Evolutionary conservation across 2,329 filamentous ascomycete genomes (phyloP).

Genomic region (Cordyceps tenuipes): DNA sequence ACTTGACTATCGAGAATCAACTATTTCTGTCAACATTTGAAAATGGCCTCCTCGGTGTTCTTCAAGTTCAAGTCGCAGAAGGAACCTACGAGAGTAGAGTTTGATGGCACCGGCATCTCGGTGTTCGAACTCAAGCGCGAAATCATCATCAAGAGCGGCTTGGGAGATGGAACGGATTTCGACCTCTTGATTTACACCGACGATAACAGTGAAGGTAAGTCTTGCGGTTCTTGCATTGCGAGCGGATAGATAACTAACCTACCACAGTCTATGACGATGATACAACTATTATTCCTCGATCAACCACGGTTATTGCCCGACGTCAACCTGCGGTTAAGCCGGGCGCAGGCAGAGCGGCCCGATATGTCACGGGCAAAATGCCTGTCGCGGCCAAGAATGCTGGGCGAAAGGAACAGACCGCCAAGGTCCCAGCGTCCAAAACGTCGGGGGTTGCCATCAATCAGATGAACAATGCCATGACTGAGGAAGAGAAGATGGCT

Average conservation of each 20-base stretch:
- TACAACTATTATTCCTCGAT: constrained; percentile 91
- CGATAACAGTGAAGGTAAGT: constrained; percentile 80
- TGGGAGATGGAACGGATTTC: constrained; percentile 94
- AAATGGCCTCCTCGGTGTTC: constrained; percentile 95
- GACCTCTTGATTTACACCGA: constrained; percentile 92
- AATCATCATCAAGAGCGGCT: constrained; percentile 87
- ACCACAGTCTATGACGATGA: constrained; percentile 87
- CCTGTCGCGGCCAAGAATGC: constrained; percentile 79
- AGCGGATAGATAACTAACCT: constrained; percentile 22
- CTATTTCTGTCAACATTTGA: not conserved
- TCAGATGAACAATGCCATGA: constrained; percentile 70
- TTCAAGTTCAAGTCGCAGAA: constrained; percentile 99
- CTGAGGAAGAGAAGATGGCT: constrained; percentile 87
- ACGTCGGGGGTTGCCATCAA: constrained; percentile 48
- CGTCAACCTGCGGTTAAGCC: constrained; percentile 75
- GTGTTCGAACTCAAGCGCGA: constrained; percentile 98
- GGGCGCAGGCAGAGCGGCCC: constrained; percentile 81
- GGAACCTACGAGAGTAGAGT: constrained; percentile 87
- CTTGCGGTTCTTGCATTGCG: not conserved
- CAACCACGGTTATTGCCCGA: constrained; percentile 85
- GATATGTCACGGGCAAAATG: constrained; percentile 96
- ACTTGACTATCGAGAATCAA: not conserved
- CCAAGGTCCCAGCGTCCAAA: constrained; percentile 50
- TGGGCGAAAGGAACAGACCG: constrained; percentile 54
- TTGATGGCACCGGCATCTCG: constrained; percentile 95